A percentile compares a stretch with the other conserved stretches of the same genome.
phyloP scores from a whole-genome alignment of 345 rosid species.

The Gossypioides kirkii region DNA sequence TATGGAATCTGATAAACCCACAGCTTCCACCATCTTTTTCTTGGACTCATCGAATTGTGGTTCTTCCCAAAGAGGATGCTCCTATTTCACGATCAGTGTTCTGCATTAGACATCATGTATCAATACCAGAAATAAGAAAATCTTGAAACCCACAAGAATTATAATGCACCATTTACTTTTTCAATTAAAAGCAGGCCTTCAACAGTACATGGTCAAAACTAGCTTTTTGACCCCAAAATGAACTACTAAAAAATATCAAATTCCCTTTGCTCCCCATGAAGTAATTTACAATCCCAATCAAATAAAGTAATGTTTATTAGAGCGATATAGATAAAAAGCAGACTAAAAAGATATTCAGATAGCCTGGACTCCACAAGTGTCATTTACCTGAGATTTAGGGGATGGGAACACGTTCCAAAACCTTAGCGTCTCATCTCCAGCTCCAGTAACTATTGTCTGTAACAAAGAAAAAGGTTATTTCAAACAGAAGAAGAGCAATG shows the following conservation, averaged over 20 bases:
- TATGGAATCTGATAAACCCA: neutral
- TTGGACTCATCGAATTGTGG: constrained; percentile 58
- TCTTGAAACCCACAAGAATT: neutral
- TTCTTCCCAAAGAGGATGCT: constrained; percentile 70
- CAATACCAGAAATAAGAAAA: neutral
- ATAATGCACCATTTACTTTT: neutral
- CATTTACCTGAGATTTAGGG: constrained; percentile 79
- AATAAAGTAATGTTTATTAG: neutral
- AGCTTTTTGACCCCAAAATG: neutral
- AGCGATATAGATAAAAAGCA: neutral
- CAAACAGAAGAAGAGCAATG: neutral
- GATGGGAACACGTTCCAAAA: constrained; percentile 99
- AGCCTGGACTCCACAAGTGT: neutral
- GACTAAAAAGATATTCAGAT: neutral
- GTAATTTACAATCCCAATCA: neutral
- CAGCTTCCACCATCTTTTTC: neutral
- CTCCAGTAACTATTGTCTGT: constrained; percentile 98
- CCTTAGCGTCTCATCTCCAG: constrained; percentile 95
- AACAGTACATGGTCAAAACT: neutral
- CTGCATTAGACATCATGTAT: constrained; percentile 33
- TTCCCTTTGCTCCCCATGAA: neutral
- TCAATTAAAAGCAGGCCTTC: neutral
- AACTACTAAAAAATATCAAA: neutral
- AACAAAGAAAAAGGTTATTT: neutral
- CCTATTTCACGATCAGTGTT: constrained; percentile 73